phyloP scores from a whole-genome alignment of 352 stramenopile genomes.

The Phytopythium helicoides region DNA sequence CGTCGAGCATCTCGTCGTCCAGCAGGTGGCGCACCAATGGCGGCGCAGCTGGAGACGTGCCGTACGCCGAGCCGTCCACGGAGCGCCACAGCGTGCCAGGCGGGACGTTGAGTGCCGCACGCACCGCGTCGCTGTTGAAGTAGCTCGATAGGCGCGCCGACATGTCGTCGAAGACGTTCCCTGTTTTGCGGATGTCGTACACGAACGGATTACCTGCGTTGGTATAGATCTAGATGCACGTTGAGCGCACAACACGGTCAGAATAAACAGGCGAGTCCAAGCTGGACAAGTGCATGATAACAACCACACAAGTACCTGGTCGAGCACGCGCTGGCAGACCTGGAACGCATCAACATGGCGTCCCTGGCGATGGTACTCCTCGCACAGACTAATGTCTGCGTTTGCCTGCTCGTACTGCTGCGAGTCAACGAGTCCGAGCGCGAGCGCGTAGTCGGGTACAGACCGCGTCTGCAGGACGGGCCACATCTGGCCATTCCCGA shows the following conservation, averaged over 20 bases:
- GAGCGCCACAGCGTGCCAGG: conserved; percentile 60
- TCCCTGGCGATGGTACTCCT: conserved; percentile 70
- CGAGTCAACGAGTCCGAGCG: conserved; percentile 77
- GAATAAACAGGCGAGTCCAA: too few species aligned
- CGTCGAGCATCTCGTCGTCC: conserved; percentile 74
- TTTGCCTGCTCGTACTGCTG: conserved; percentile 80
- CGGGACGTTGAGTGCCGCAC: conserved; percentile 84
- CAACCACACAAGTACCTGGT: conserved; percentile 26
- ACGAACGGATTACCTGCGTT: conserved; percentile 79
- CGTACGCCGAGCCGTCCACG: conserved; percentile 58
- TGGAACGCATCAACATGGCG: conserved; percentile 72
- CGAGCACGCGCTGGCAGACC: conserved; percentile 62
- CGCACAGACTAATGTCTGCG: conserved; percentile 68
- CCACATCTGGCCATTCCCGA: conserved; percentile 90
- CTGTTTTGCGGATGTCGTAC: conserved; percentile 74
- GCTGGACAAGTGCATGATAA: too few species aligned
- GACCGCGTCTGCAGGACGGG: conserved; percentile 78
- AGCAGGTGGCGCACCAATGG: conserved; percentile 68
- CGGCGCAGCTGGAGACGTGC: conserved; percentile 45
- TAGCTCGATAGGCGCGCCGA: conserved; percentile 65
- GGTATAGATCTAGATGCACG: conserved; percentile 56
- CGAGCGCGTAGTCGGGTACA: conserved; percentile 77
- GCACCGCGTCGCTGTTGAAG: conserved; percentile 78
- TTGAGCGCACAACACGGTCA: neutral
- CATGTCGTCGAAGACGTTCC: conserved; percentile 56